Conservation (phyloP, 2,329 filamentous ascomycete genomes). For the Ceratocystis papillata region DNA sequence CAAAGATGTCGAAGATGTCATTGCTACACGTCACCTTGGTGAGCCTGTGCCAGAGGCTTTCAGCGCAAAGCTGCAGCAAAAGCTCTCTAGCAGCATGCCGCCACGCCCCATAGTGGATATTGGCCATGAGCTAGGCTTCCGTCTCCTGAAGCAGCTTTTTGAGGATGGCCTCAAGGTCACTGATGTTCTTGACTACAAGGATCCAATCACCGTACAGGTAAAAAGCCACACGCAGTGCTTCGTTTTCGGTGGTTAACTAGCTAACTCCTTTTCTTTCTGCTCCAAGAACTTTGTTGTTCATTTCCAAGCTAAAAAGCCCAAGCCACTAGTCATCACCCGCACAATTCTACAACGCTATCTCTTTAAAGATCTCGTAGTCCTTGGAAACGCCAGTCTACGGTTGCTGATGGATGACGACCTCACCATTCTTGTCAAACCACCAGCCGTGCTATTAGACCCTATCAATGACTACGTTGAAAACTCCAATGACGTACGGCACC, state of each 20-base stretch:
- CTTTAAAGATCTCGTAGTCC: slow-evolving; percentile 58
- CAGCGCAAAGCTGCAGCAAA: slow-evolving; percentile 81
- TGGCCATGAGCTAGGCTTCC: slow-evolving; percentile 59
- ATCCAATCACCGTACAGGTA: slow-evolving; percentile 61
- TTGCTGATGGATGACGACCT: slow-evolving; percentile 74
- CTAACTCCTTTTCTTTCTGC: neutral
- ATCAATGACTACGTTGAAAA: slow-evolving; percentile 66
- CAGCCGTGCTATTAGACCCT: slow-evolving; percentile 58
- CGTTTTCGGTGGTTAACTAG: neutral
- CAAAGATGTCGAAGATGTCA: slow-evolving; percentile 3
- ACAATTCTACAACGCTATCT: slow-evolving; percentile 67
- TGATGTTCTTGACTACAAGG: slow-evolving; percentile 54
- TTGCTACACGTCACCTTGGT: slow-evolving; percentile 36
- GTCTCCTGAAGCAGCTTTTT: slow-evolving; percentile 59
- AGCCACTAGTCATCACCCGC: slow-evolving; percentile 73
- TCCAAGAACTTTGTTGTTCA: slow-evolving; percentile 57
- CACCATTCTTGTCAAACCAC: slow-evolving; percentile 62
- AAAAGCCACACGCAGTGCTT: slow-evolving; percentile 27
- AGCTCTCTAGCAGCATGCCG: slow-evolving; percentile 83
- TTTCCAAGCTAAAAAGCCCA: slow-evolving; percentile 68
- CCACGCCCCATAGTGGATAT: slow-evolving; percentile 79
- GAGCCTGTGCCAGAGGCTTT: slow-evolving; percentile 65
- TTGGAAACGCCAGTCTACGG: slow-evolving; percentile 58
- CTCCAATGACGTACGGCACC: slow-evolving; percentile 60
- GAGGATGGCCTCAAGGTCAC: slow-evolving; percentile 60